Evolutionary conservation across 495 filamentous ascomycete genomes (phyloP).

Genomic region (Xylaria palmicola): DNA sequence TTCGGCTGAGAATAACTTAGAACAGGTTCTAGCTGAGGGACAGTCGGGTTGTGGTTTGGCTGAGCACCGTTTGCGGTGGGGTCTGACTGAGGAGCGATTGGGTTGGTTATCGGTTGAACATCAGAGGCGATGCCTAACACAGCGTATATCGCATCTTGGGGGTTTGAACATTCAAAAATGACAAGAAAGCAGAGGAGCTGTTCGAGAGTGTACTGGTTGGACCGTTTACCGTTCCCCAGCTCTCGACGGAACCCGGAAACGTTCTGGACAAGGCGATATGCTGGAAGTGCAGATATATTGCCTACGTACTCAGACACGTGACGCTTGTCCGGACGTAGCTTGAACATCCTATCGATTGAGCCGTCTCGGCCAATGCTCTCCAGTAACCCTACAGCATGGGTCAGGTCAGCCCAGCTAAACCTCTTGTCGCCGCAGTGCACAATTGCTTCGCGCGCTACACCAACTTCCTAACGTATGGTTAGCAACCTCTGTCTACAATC

Average conservation of each 20-base stretch:
- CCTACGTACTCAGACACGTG: slow-evolving; percentile 14
- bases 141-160: slow-evolving; percentile 27
- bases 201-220: slow-evolving; percentile 23
- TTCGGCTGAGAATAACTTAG: not conserved
- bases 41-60: no score
- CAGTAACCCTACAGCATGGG: slow-evolving; percentile 12
- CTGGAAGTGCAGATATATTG: slow-evolving; percentile 15
- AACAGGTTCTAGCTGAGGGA: no score
- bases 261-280: slow-evolving; percentile 18
- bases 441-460: not conserved
- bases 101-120: slow-evolving; percentile 8
- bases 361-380: slow-evolving; percentile 17
- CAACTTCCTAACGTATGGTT: not conserved
- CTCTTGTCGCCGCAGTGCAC: not conserved
- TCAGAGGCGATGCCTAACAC: slow-evolving; percentile 25
- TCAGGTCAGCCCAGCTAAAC: slow-evolving; percentile 6
- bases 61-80: no score
- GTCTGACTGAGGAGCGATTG: no score
- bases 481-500: not conserved
- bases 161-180: slow-evolving; percentile 24
- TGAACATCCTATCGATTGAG: slow-evolving; percentile 13
- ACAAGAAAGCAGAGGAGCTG: slow-evolving; percentile 27
- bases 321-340: not conserved
- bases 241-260: slow-evolving; percentile 5
- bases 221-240: not conserved